Evolutionary conservation across 140 eudicot genomes (phyloP).

Genomic region (Oenanthe javanica): DNA sequence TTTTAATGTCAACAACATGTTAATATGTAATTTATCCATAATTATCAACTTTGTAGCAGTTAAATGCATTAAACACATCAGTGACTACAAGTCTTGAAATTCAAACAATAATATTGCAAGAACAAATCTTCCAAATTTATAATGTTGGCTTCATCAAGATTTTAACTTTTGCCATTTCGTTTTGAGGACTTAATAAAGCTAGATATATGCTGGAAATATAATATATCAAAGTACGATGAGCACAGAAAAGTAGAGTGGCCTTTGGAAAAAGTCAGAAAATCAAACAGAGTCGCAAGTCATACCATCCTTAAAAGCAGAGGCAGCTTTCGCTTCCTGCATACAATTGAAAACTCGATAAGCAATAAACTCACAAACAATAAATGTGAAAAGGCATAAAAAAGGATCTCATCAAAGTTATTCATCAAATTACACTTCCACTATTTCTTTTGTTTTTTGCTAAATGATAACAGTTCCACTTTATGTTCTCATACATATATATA

Average conservation of each 20-base stretch:
- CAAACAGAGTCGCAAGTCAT: conserved; percentile 8
- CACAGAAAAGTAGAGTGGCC: too few relatives aligned
- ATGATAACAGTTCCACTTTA: not conserved
- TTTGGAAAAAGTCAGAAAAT: not conserved
- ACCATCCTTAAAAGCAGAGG: conserved; percentile 28
- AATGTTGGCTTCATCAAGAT: not conserved
- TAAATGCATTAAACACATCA: not conserved
- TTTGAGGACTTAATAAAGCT: not conserved
- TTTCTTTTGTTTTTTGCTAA: not conserved
- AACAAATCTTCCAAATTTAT: not conserved
- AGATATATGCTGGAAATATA: not conserved
- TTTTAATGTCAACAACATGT: not conserved
- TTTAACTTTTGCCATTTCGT: not conserved
- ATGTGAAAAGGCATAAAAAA: not conserved
- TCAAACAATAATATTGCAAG: not conserved
- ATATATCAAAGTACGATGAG: not conserved
- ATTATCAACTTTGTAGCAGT: not conserved
- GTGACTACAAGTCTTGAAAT: not conserved
- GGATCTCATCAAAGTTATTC: not conserved
- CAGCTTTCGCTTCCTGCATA: conserved; percentile 29
- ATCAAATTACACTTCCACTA: not conserved
- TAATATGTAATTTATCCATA: not conserved
- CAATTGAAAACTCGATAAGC: conserved; percentile 1
- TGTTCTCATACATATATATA: too few relatives aligned
- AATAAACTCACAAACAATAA: not conserved